A percentile compares a stretch with the other conserved stretches of the same genome.
Conservation (phyloP, 108 stramenopile genomes). For the Cyclotella kingstonii region DNA sequence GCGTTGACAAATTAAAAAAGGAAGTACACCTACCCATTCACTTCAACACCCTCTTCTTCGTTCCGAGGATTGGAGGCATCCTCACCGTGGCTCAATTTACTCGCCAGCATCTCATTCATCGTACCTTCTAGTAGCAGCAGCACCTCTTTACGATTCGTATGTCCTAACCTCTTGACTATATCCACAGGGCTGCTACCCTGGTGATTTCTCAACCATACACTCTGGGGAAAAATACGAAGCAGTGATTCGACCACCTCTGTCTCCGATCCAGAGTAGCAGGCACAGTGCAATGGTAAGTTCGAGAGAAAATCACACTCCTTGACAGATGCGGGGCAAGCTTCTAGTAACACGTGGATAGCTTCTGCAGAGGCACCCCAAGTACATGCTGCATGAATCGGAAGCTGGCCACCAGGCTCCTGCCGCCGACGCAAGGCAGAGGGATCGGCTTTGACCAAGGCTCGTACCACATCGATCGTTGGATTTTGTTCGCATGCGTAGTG, state of each 20-base stretch:
- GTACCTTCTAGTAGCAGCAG: slow-evolving; percentile 42
- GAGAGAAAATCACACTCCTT: slow-evolving; percentile 66
- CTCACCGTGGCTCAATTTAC: slow-evolving; percentile 11
- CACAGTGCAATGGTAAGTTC: slow-evolving; percentile 81
- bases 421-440: slow-evolving; percentile 53
- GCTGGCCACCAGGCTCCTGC: slow-evolving; percentile 72
- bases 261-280: slow-evolving; percentile 75
- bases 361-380: slow-evolving; percentile 72
- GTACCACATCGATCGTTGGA: slow-evolving; percentile 65
- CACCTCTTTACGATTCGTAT: slow-evolving; percentile 64
- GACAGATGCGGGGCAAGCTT: slow-evolving; percentile 54
- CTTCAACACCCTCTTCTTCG: slow-evolving; percentile 33
- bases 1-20: background rate
- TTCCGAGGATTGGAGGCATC: slow-evolving; percentile 3
- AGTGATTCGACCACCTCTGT: slow-evolving; percentile 51
- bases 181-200: slow-evolving; percentile 76
- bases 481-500: slow-evolving; percentile 77
- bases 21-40: slow-evolving; percentile 26
- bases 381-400: slow-evolving; percentile 80
- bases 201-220: slow-evolving; percentile 65
- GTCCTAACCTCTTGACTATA: slow-evolving; percentile 67
- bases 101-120: slow-evolving; percentile 30
- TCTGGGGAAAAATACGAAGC: slow-evolving; percentile 62
- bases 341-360: slow-evolving; percentile 51
- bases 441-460: slow-evolving; percentile 55